Percentiles rank a stretch among this genome's conserved stretches.
phyloP scores from a whole-genome alignment of 2,329 filamentous ascomycete species.

The Dothistroma pini region DNA sequence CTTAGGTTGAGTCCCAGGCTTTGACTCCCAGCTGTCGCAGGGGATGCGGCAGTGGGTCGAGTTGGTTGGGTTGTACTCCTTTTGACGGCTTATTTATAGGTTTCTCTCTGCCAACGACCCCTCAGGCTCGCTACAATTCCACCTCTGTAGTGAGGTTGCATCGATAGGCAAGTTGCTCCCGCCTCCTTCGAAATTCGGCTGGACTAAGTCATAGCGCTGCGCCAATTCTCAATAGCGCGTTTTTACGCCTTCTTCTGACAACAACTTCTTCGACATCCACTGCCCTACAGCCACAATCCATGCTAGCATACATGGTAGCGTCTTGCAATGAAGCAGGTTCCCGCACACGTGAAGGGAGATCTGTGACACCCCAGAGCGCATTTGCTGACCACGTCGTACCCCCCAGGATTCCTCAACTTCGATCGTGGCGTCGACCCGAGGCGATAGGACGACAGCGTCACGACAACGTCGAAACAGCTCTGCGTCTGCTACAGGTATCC shows the following conservation, averaged over 20 bases:
- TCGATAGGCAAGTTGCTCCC: not conserved
- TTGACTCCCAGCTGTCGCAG: conserved; percentile 14
- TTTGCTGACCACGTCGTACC: not conserved
- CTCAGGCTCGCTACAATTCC: not conserved
- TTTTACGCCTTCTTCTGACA: not conserved
- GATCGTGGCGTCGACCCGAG: not conserved
- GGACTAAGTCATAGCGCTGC: not conserved
- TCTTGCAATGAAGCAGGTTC: not conserved
- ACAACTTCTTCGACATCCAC: not conserved
- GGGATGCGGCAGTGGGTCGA: conserved; percentile 8
- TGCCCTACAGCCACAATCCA: not conserved
- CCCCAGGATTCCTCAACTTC: not conserved
- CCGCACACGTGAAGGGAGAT: not conserved
- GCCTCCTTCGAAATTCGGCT: not conserved
- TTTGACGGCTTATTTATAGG: conserved; percentile 4
- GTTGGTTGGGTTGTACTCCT: conserved; percentile 22
- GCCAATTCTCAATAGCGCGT: not conserved
- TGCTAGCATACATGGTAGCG: not conserved
- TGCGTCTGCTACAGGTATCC: not conserved
- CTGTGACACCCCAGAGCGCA: not conserved
- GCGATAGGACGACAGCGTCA: not conserved
- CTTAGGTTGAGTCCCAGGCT: conserved; percentile 23
- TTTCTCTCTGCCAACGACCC: not conserved
- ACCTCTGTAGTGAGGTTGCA: too few species aligned
- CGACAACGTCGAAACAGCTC: not conserved